A percentile compares a stretch with the other conserved stretches of the same genome.
These are phyloP conservation scores for Paramecium caudatum DNA, from an alignment of 73 alveolate species.

Conservation along the genomic window DNA sequence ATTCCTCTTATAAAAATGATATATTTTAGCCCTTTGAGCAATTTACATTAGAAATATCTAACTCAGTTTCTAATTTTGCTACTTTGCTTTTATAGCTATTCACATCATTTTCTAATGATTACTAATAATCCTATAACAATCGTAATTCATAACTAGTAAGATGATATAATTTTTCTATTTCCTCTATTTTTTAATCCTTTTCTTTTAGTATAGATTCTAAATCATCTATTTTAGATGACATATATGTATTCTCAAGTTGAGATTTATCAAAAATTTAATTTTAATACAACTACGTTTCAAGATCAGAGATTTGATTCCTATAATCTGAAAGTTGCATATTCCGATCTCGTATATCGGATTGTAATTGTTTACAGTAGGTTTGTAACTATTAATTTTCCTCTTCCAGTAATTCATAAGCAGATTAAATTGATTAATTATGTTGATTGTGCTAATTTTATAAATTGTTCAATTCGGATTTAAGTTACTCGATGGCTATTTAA, in stretches of 20 bases:
- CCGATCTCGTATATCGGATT: not conserved
- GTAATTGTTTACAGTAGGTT: not conserved
- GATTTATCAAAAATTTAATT: not conserved
- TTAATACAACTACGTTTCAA: not conserved
- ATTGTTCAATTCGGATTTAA: too few species aligned
- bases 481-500: too few species aligned
- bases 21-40: too few species aligned
- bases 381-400: not conserved
- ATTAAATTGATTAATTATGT: too few species aligned
- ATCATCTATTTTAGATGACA: slow-evolving; percentile 22
- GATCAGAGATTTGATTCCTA: not conserved
- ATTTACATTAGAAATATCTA: too few species aligned
- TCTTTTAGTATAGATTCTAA: slow-evolving; percentile 6
- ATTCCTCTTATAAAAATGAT: not conserved
- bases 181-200: slow-evolving; percentile 16
- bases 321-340: not conserved
- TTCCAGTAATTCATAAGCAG: too few species aligned
- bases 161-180: not conserved
- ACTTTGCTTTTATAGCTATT: not conserved
- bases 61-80: not conserved
- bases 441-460: too few species aligned
- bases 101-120: not conserved
- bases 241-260: slow-evolving; percentile 1
- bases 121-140: slow-evolving; percentile 1
- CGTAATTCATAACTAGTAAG: slow-evolving; percentile 11